Conservation (phyloP, 129 eudicot species). For the Lonicera japonica region DNA sequence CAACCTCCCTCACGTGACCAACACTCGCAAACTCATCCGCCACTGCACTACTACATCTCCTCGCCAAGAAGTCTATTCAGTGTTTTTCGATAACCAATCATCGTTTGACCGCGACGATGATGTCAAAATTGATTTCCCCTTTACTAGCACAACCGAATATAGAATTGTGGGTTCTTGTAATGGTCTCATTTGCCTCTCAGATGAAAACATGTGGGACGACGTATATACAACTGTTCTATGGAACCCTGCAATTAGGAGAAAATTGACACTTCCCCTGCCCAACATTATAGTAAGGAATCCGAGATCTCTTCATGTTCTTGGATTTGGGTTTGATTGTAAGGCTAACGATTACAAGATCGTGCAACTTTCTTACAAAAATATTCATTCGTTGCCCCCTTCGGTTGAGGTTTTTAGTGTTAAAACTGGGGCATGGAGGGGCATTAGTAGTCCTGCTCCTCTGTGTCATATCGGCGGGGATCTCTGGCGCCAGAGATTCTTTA, state of each 20-base stretch:
- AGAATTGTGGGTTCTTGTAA: too few species aligned
- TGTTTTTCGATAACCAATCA: constrained; percentile 8
- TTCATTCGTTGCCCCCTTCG: constrained; percentile 3
- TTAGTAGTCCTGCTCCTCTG: constrained; percentile 4
- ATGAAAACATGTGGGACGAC: constrained; percentile 17
- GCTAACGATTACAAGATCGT: constrained; percentile 28
- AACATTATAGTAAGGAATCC: background rate
- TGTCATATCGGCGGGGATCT: too few species aligned
- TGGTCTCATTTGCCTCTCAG: too few species aligned
- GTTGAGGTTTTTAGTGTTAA: constrained; percentile 28
- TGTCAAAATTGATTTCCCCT: constrained; percentile 10
- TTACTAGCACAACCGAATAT: too few species aligned
- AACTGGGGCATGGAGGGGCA: too few species aligned
- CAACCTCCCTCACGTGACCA: background rate
- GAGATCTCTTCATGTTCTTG: constrained; percentile 16
- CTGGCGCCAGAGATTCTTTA: constrained; percentile 19
- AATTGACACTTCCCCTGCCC: constrained; percentile 11
- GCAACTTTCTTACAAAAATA: constrained; percentile 16
- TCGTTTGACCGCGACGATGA: background rate
- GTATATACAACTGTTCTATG: constrained; percentile 16
- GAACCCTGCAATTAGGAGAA: too few species aligned
- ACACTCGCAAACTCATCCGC: background rate
- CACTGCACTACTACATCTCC: too few species aligned
- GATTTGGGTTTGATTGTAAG: too few species aligned
- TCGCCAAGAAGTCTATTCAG: background rate